Evolutionary conservation across 305 asterid species (phyloP).

Genomic region (Caryopteris hybrid): DNA sequence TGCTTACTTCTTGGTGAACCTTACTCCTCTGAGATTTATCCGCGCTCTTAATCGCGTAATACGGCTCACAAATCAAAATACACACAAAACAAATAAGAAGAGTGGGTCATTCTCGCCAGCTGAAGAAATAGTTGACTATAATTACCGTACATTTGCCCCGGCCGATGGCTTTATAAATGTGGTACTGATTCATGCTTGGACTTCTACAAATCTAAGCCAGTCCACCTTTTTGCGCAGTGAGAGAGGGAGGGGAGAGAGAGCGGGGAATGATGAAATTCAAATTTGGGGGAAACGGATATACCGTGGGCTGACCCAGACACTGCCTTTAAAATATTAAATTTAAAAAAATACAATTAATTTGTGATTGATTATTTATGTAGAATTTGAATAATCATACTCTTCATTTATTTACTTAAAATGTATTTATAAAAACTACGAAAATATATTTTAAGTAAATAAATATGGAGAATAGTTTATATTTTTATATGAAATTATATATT

Average conservation of each 20-base stretch:
- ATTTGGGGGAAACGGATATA: constrained; percentile 18
- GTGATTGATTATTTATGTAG: too few relatives aligned
- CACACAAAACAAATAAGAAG: neutral
- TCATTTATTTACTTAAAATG: too few relatives aligned
- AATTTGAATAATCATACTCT: too few relatives aligned
- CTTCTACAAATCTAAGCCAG: constrained; percentile 29
- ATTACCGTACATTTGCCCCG: constrained; percentile 91
- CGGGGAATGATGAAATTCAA: constrained; percentile 37
- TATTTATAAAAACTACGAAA: too few relatives aligned
- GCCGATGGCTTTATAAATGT: constrained; percentile 94
- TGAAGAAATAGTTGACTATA: neutral
- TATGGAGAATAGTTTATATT: too few relatives aligned
- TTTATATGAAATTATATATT: too few relatives aligned
- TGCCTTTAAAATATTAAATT: too few relatives aligned
- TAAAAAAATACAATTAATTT: too few relatives aligned
- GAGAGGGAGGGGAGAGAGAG: constrained; percentile 18
- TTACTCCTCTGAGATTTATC: constrained; percentile 88
- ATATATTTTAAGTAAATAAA: too few relatives aligned
- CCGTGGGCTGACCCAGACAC: constrained; percentile 17
- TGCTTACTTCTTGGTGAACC: constrained; percentile 95
- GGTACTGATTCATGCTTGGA: constrained; percentile 87
- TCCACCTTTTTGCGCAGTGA: constrained; percentile 8
- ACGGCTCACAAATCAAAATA: constrained; percentile 7
- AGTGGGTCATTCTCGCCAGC: constrained; percentile 10
- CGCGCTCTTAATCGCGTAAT: constrained; percentile 87